A percentile compares a stretch with the other conserved stretches of the same genome.
Evolutionary conservation across 805 yeast genomes (phyloP).

Genomic region (Metschnikowia bowlesiae): DNA sequence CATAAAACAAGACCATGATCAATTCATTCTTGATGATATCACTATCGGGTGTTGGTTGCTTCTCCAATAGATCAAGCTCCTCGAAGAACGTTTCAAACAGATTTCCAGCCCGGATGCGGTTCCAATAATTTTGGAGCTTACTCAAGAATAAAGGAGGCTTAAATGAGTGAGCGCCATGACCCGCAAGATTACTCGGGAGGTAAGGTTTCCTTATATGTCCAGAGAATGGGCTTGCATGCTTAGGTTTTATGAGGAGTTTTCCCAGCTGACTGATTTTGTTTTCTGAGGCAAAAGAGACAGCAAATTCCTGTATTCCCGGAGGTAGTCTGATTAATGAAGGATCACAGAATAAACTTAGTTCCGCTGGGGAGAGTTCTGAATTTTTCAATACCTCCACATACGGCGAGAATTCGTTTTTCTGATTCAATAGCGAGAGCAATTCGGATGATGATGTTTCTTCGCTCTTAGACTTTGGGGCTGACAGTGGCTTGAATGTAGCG

Average conservation of each 20-base stretch:
- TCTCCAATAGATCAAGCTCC: conserved; percentile 25
- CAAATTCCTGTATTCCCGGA: conserved; percentile 41
- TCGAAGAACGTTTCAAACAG: conserved; percentile 30
- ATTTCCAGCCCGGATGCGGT: conserved; percentile 30
- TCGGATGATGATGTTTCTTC: conserved; percentile 17
- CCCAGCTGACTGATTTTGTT: conserved; percentile 22
- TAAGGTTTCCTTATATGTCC: conserved; percentile 33
- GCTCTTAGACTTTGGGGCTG: conserved; percentile 1
- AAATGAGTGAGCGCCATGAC: conserved; percentile 8
- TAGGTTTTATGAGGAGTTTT: conserved; percentile 20
- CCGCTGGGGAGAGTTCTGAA: conserved; percentile 28
- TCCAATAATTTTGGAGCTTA: conserved; percentile 39
- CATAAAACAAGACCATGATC: conserved; percentile 38
- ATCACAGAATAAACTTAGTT: conserved; percentile 34
- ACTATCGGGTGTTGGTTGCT: conserved; percentile 22
- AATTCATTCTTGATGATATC: conserved; percentile 27
- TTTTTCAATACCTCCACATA: conserved; percentile 27
- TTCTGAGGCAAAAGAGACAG: conserved; percentile 35
- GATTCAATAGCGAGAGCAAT: conserved; percentile 18
- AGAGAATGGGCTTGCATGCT: conserved; percentile 21
- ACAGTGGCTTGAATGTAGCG: neutral
- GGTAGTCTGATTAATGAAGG: conserved; percentile 31
- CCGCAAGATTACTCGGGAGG: conserved; percentile 23
- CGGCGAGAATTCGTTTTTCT: conserved; percentile 16
- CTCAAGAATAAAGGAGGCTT: conserved; percentile 34